Base-by-base conservation (phyloP, 345 rosid genomes). In the Aethionema arabicum region DNA sequence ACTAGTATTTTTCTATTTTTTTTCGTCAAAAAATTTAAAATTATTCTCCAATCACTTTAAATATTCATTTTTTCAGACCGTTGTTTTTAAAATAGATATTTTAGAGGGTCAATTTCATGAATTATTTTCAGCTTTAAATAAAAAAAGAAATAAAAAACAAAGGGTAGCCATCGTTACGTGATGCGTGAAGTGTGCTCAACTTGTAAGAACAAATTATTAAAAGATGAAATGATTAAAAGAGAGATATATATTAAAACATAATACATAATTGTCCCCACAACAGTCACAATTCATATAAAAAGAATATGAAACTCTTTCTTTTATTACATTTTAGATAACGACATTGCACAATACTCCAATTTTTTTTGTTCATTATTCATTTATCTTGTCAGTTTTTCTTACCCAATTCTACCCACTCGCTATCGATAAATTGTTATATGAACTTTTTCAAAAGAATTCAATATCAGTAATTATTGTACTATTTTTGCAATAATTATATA, bases 391-490 rank as follows among this genome's bases (percentile, higher is more conserved):
- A 15, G 6, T 50, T 9, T 42, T 10, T 59, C 53, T 43, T 48
- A 36, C 55, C 53, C n/a, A 16, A 59, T 7, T 59, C 32, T 43
- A 42, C 15, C 41, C 42, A 59, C 8, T 33, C 9, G 21, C 16
- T 46, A 29, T 48, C 8, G 45, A 35, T 35, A 35, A 35, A 21
- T 21, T 21, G 2, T 21, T 21, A 21, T 21, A 1, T 35, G 2
- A 35, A 35, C 5, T 11, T 11, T 44, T 15, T 10, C 27, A 21
- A 21, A 21, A n/a, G n/a, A n/a, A 3, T 11, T 46, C 50, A 48
- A 33, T 47, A 35, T 66, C 57, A 48, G 35, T 15, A 14, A 67
- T 49, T 67, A 41, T 50, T 41, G 16, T n/a, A 41, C 39, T 40
- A 57, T 39, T 56, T 13, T 63, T 39, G 38, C 38, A 35, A 35